phyloP scores from a whole-genome alignment of 257 asterid species.

The Primulina eburnea region DNA sequence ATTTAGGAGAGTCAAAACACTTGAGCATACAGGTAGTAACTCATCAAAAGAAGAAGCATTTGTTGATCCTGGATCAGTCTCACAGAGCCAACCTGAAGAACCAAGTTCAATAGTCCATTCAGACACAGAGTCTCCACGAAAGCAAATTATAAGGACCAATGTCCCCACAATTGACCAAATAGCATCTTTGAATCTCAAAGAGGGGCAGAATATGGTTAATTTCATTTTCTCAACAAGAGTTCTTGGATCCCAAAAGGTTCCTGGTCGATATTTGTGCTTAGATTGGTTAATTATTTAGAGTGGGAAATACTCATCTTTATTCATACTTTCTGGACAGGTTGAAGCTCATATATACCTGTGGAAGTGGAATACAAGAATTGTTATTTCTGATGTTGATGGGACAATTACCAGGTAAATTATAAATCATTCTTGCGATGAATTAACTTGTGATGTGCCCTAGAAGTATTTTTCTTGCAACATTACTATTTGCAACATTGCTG shows the following conservation, averaged over 20 bases:
- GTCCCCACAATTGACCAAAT: conserved; percentile 92
- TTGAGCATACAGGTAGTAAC: conserved; percentile 55
- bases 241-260: conserved; percentile 89
- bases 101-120: conserved; percentile 35
- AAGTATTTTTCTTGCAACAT: not conserved
- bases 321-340: conserved; percentile 49
- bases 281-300: conserved; percentile 8
- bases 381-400: conserved; percentile 97
- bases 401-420: conserved; percentile 87
- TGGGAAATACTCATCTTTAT: conserved; percentile 12
- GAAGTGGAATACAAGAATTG: conserved; percentile 97
- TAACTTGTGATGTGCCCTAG: not conserved
- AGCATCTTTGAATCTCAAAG: conserved; percentile 81
- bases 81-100: conserved; percentile 38
- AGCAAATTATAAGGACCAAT: conserved; percentile 79
- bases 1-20: conserved; percentile 74
- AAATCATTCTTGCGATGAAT: conserved; percentile 1
- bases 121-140: conserved; percentile 59
- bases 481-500: too few relatives aligned
- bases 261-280: conserved; percentile 20
- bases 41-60: conserved; percentile 59
- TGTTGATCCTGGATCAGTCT: conserved; percentile 55
- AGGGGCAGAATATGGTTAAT: conserved; percentile 91
- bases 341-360: conserved; percentile 99
- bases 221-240: conserved; percentile 82